Conservation (phyloP, 2,329 filamentous ascomycete species). For the Westerdykella aurantiaca region DNA sequence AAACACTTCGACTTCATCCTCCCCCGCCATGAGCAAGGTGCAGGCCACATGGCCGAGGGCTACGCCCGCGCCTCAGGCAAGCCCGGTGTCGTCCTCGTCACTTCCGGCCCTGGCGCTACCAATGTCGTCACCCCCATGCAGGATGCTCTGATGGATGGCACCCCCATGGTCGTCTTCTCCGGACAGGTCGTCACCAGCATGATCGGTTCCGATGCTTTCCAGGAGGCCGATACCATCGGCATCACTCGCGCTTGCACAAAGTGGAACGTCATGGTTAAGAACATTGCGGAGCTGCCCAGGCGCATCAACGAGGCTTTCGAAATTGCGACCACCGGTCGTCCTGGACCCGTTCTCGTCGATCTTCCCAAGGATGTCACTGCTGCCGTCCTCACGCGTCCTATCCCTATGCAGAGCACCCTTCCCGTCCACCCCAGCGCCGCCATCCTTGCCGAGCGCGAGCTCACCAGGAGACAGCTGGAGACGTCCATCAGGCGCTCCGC, state of each 20-base stretch:
- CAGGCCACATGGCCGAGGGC: constrained; percentile 97
- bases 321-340: constrained; percentile 89
- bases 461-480: constrained; percentile 66
- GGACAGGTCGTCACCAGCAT: constrained; percentile 87
- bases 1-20: constrained; percentile 94
- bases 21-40: constrained; percentile 93
- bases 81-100: constrained; percentile 93
- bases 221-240: constrained; percentile 90
- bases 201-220: constrained; percentile 94
- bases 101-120: constrained; percentile 91
- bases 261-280: constrained; percentile 99
- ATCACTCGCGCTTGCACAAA: constrained; percentile 95
- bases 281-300: constrained; percentile 82
- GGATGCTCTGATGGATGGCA: constrained; percentile 91
- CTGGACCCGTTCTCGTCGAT: constrained; percentile 91
- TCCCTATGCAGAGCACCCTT: constrained; percentile 68
- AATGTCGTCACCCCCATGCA: constrained; percentile 97
- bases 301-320: constrained; percentile 98
- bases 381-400: constrained; percentile 72
- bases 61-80: constrained; percentile 91
- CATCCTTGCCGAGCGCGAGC: constrained; percentile 69
- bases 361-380: constrained; percentile 95
- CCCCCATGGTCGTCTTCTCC: constrained; percentile 90
- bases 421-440: constrained; percentile 82
- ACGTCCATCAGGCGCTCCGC: constrained; percentile 71